phyloP scores from a whole-genome alignment of 2,329 filamentous ascomycete species.

The Colletotrichum spinosum region DNA sequence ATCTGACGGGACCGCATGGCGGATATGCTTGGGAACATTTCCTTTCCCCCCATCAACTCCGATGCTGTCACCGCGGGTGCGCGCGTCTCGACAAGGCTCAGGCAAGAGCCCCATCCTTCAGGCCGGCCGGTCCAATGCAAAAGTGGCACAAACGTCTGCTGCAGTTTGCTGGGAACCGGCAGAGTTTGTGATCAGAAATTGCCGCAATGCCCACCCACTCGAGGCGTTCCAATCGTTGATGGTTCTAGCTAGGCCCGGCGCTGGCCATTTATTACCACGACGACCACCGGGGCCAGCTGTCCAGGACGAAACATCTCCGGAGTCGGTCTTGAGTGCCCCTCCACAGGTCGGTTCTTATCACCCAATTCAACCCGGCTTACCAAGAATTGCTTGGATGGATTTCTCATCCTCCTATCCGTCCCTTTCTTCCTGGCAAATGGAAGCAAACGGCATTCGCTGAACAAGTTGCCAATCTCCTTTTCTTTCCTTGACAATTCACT shows the following conservation, averaged over 20 bases:
- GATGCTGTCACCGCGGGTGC: conserved; percentile 25
- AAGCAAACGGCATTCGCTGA: too few relatives aligned
- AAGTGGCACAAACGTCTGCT: conserved; percentile 33
- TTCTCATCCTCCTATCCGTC: too few relatives aligned
- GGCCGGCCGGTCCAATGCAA: conserved; percentile 34
- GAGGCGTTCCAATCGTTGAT: conserved; percentile 37
- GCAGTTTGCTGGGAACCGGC: conserved; percentile 28
- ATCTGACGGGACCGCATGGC: conserved; percentile 26
- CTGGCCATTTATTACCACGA: conserved; percentile 26
- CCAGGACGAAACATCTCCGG: conserved; percentile 20
- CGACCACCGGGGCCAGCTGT: conserved; percentile 12
- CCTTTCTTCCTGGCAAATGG: too few relatives aligned
- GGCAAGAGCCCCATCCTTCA: conserved; percentile 24
- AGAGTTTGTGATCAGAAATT: conserved; percentile 34
- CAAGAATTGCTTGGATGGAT: neutral
- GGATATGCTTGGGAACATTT: conserved; percentile 24
- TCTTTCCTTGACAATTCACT: too few relatives aligned
- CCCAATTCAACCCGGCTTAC: conserved; percentile 2
- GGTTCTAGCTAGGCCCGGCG: conserved; percentile 13
- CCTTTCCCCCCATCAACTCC: conserved; percentile 12
- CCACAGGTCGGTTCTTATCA: conserved; percentile 29
- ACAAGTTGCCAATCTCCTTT: too few relatives aligned
- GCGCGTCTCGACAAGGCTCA: conserved; percentile 21
- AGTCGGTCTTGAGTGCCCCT: conserved; percentile 20
- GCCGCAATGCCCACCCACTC: conserved; percentile 33